Percentiles rank a stretch among this genome's conserved stretches.
Conservation (phyloP, 164 flowering plant genomes). For the Stephania yunnanensis region DNA sequence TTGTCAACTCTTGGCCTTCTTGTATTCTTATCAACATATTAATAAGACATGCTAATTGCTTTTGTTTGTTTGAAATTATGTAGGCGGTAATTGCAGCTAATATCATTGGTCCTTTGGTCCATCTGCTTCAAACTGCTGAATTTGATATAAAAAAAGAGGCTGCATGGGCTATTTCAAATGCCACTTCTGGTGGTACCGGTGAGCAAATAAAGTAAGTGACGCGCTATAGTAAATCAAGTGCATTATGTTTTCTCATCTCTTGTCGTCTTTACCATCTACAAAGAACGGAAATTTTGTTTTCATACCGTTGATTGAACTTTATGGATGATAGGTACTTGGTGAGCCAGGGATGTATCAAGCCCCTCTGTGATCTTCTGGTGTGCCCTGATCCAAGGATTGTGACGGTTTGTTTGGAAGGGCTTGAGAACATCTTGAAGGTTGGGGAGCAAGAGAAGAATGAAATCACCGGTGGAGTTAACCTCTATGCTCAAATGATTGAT, state of each 20-base stretch:
- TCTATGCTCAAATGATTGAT: slow-evolving; percentile 54
- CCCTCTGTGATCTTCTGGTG: slow-evolving; percentile 55
- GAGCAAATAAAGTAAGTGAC: slow-evolving; percentile 67
- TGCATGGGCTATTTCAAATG: slow-evolving; percentile 88
- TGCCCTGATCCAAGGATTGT: slow-evolving; percentile 71
- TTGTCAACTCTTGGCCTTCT: neutral
- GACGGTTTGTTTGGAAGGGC: slow-evolving; percentile 63
- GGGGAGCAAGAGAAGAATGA: slow-evolving; percentile 65
- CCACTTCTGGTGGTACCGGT: slow-evolving; percentile 73
- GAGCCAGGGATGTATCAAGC: slow-evolving; percentile 53
- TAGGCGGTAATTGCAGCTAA: slow-evolving; percentile 80
- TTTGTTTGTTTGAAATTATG: neutral
- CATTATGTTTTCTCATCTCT: neutral
- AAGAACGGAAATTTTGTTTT: neutral
- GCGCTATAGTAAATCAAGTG: no score
- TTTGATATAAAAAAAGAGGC: slow-evolving; percentile 86
- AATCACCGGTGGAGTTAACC: slow-evolving; percentile 39
- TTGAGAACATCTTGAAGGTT: slow-evolving; percentile 64
- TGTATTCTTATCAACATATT: neutral
- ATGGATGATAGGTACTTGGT: slow-evolving; percentile 40
- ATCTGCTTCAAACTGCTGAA: slow-evolving; percentile 77
- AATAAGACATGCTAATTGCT: neutral
- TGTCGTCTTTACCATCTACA: neutral
- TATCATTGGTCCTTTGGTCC: slow-evolving; percentile 60
- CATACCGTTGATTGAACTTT: neutral